Percentiles rank a stretch among this genome's conserved stretches.
Conservation (phyloP, 2,329 filamentous ascomycete genomes). For the Claviceps digitariae region DNA sequence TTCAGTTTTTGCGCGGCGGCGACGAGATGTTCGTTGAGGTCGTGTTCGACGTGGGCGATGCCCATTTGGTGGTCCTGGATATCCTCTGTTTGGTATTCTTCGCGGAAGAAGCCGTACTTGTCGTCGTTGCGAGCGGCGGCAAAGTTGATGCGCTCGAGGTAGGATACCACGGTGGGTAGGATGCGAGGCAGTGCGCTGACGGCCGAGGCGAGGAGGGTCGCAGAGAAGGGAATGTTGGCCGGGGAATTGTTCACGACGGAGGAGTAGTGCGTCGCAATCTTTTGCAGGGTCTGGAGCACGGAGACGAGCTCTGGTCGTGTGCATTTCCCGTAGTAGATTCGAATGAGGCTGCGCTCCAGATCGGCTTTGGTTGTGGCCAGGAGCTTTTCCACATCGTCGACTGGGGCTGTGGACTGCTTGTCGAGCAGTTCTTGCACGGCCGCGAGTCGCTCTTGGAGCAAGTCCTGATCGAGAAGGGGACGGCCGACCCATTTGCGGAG, state of each 20-base stretch:
- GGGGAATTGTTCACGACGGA: conserved; percentile 51
- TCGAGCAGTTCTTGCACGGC: conserved; percentile 79
- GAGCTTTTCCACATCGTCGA: conserved; percentile 62
- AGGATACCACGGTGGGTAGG: conserved; percentile 54
- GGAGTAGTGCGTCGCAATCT: conserved; percentile 60
- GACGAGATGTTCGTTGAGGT: conserved; percentile 63
- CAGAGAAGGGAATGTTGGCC: conserved; percentile 58
- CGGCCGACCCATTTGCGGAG: conserved; percentile 91
- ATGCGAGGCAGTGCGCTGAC: conserved; percentile 67
- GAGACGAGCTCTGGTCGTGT: conserved; percentile 75
- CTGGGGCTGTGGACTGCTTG: conserved; percentile 48
- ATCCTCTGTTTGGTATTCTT: conserved; percentile 74
- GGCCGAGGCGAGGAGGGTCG: conserved; percentile 54
- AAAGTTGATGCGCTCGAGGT: conserved; percentile 74
- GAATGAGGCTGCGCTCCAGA: conserved; percentile 81
- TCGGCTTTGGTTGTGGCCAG: conserved; percentile 63
- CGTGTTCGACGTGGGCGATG: conserved; percentile 84
- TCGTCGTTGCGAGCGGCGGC: conserved; percentile 75
- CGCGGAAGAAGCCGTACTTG: conserved; percentile 87
- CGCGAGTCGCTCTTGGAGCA: conserved; percentile 63
- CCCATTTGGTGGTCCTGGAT: conserved; percentile 82
- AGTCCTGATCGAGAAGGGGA: conserved; percentile 63
- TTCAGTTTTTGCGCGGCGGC: conserved; percentile 60
- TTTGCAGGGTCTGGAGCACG: conserved; percentile 74
- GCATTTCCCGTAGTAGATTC: conserved; percentile 96